Percentiles rank a stretch among this genome's conserved stretches.
phyloP scores from a whole-genome alignment of 192 early-diverging fungal genomes.

The Rhizophagus sp. region DNA sequence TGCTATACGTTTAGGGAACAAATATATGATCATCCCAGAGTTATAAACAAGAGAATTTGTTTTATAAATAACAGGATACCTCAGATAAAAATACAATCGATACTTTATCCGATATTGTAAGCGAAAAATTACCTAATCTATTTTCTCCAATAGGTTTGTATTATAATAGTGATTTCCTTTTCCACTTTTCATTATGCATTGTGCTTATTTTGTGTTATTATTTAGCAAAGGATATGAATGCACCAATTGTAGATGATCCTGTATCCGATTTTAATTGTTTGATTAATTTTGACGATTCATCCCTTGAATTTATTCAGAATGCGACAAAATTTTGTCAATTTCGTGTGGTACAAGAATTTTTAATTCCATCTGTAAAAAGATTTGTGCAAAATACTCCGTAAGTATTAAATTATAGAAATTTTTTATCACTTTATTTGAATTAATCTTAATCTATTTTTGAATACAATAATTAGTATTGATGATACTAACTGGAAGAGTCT shows the following conservation, averaged over 20 bases:
- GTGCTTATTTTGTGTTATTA: background rate
- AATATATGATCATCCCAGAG: background rate
- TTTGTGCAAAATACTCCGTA: constrained; percentile 47
- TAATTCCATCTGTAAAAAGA: constrained; percentile 43
- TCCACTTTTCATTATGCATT: background rate
- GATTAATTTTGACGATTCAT: constrained; percentile 35
- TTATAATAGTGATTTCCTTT: background rate
- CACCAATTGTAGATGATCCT: constrained; percentile 39
- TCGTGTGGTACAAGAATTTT: constrained; percentile 48
- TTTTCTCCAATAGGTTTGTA: constrained; percentile 41
- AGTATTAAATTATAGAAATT: background rate
- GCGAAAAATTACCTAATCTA: constrained; percentile 38
- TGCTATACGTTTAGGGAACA: background rate
- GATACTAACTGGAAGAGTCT: constrained; percentile 81
- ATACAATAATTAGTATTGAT: constrained; percentile 42
- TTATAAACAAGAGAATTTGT: too few relatives aligned
- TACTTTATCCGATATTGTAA: constrained; percentile 36
- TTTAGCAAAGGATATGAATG: constrained; percentile 45
- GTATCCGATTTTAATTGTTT: constrained; percentile 37
- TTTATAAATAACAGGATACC: constrained; percentile 23
- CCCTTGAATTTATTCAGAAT: constrained; percentile 40
- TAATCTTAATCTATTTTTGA: background rate
- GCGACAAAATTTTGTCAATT: constrained; percentile 50
- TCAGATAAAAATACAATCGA: constrained; percentile 37
- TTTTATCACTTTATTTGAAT: constrained; percentile 29